A percentile compares a stretch with the other conserved stretches of the same genome.
phyloP scores from a whole-genome alignment of 1,284 basidiomycete species.

The Ustilago crameri region DNA sequence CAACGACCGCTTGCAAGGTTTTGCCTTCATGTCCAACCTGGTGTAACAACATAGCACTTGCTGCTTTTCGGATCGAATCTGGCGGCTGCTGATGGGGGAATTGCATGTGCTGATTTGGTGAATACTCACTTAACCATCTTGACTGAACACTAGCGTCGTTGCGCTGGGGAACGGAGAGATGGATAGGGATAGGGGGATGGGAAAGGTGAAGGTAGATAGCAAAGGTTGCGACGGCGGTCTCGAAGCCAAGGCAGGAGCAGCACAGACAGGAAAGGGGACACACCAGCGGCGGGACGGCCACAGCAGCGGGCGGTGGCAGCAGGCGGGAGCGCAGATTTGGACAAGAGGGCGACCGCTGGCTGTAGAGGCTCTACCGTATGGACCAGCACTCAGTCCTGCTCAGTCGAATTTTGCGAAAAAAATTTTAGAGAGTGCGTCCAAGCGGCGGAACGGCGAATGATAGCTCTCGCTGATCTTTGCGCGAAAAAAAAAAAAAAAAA shows the following conservation, averaged over 20 bases:
- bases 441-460: slow-evolving; percentile 2
- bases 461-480: background rate
- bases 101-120: background rate
- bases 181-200: slow-evolving; percentile 27
- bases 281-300: background rate
- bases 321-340: slow-evolving; percentile 20
- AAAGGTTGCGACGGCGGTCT: slow-evolving; percentile 15
- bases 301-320: background rate
- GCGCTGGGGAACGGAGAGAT: slow-evolving; percentile 43
- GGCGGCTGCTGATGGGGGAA: slow-evolving; percentile 6
- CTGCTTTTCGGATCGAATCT: background rate
- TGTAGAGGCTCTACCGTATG: background rate
- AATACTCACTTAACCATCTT: slow-evolving; percentile 59
- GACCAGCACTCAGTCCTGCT: background rate
- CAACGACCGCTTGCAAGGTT: background rate
- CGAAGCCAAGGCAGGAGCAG: slow-evolving; percentile 14
- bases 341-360: slow-evolving; percentile 9
- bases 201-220: slow-evolving; percentile 22
- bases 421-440: background rate
- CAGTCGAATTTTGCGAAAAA: slow-evolving; percentile 1
- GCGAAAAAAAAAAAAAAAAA: background rate
- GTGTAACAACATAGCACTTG: background rate
- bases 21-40: no score
- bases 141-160: slow-evolving; percentile 50
- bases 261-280: slow-evolving; percentile 1